Conservation (phyloP, 441 rosid species). For the Pelargonium cotyledonis region DNA sequence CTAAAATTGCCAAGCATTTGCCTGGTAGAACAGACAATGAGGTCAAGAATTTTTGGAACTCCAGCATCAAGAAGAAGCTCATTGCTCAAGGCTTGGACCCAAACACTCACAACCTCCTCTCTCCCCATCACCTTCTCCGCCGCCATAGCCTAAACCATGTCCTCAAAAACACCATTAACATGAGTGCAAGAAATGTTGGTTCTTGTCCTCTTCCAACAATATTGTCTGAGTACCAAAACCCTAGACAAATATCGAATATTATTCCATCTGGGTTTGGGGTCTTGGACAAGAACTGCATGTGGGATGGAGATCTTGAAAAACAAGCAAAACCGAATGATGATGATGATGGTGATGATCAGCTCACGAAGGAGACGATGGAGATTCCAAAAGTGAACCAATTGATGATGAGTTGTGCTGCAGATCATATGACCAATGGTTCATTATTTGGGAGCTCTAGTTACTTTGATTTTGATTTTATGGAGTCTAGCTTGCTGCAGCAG, state of each 20-base stretch:
- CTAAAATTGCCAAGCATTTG: slow-evolving; percentile 55
- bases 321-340: background rate
- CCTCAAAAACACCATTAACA: too few species aligned
- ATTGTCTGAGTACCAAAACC: too few species aligned
- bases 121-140: background rate
- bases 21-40: slow-evolving; percentile 60
- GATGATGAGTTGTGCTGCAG: too few species aligned
- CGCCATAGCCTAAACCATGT: too few species aligned
- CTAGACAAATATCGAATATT: background rate
- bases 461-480: background rate
- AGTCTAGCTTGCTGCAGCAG: background rate
- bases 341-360: background rate
- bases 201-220: background rate
- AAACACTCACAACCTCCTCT: slow-evolving; percentile 19
- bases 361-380: too few species aligned
- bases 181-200: too few species aligned
- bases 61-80: slow-evolving; percentile 54
- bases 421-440: too few species aligned
- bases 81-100: slow-evolving; percentile 49
- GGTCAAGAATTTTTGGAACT: slow-evolving; percentile 57
- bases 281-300: background rate
- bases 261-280: slow-evolving; percentile 5
- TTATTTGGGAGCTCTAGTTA: background rate
- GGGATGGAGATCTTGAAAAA: background rate
- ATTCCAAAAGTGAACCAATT: background rate